Evolutionary conservation across 2,329 filamentous ascomycete genomes (phyloP), one percentile per base, ranked within the genome.

Genomic region (Verticillium nubilum): DNA sequence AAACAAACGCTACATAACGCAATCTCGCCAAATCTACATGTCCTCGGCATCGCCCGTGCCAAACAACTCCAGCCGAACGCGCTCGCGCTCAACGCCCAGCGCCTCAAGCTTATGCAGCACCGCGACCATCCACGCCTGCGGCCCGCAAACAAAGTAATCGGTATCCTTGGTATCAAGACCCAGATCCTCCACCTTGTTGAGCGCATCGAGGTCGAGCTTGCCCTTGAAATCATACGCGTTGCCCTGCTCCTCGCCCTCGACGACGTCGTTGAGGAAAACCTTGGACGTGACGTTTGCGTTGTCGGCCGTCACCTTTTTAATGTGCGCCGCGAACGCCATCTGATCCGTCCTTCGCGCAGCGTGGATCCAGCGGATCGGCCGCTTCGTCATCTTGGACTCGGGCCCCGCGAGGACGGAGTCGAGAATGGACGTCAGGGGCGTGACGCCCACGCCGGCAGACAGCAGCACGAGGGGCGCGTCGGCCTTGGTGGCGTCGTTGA

Each of bases 111-210:
- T 79, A 7, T 73, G 71, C 63, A 83, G 76, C 25, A 83, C 75
- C 37, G 84, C 81, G 10, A 79, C 66, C 90, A 93, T 93, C 77
- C 92, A 93, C 7, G 71, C 69, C 61, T 80, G 78, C 0, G 90
- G 89, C 0, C 90, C 90, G 67, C 90, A 93, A 58, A 91, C 74
- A 66, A 84, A 92, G 71, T 92, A 93, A 67, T 86, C 77, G 0
- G 90, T 79, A 52, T 73, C 73, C 1, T 72, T 56, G 65, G 88
- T 76, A 23, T 77, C 74, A 1, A 87, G 68, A 64, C 80, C 84
- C n/a, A 93, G 73, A 53, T 83, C 76, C 0, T 73, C 67, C 9
- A 82, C 75, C 26, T 73, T 69, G 63, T 83, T 79, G 37, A 91
- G 69, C 58, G 77, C 79, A 31, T 75, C 72, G n/a, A 92, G 70